Percentiles rank a stretch among this genome's conserved stretches.
Evolutionary conservation across 2,329 filamentous ascomycete genomes (phyloP).

Genomic region (Metarhizium rileyi): DNA sequence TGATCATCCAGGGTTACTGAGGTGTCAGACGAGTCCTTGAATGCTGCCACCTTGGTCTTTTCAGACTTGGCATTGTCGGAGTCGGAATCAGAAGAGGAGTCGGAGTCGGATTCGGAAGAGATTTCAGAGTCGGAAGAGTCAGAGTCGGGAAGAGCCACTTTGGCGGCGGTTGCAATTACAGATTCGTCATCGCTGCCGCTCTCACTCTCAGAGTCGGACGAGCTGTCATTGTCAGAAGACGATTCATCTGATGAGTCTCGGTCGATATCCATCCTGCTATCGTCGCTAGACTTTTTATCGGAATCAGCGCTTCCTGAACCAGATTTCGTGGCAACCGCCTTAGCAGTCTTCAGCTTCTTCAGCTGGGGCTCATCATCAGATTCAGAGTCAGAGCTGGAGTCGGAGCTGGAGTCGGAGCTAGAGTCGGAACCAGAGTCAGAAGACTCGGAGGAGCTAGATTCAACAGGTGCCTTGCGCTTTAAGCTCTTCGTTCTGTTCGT

Average conservation of each 20-base stretch:
- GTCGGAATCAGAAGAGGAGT: constrained; percentile 21
- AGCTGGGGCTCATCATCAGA: constrained; percentile 22
- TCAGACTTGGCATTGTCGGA: constrained; percentile 17
- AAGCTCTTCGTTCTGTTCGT: constrained; percentile 17
- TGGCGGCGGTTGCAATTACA: constrained; percentile 15
- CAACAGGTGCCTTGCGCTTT: constrained; percentile 31
- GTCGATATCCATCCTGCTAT: constrained; percentile 11
- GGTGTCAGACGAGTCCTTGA: constrained; percentile 29
- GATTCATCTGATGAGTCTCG: constrained; percentile 18
- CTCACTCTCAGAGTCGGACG: constrained; percentile 9
- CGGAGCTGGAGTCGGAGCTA: constrained; percentile 30
- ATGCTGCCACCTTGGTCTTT: constrained; percentile 9
- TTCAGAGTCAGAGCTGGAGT: constrained; percentile 21
- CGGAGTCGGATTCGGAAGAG: constrained; percentile 11
- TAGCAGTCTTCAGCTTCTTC: neutral
- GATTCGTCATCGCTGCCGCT: constrained; percentile 1
- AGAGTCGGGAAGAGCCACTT: constrained; percentile 14
- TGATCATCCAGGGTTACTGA: constrained; percentile 43
- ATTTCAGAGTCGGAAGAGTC: constrained; percentile 11
- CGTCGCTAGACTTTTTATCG: constrained; percentile 6
- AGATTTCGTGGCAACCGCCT: neutral
- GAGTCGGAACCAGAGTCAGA: constrained; percentile 17
- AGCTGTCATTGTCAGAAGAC: constrained; percentile 8
- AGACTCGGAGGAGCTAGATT: constrained; percentile 13
- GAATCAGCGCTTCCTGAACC: constrained; percentile 11